Evolutionary conservation across 345 rosid genomes (phyloP).

Genomic region (Gossypium herbaceum): DNA sequence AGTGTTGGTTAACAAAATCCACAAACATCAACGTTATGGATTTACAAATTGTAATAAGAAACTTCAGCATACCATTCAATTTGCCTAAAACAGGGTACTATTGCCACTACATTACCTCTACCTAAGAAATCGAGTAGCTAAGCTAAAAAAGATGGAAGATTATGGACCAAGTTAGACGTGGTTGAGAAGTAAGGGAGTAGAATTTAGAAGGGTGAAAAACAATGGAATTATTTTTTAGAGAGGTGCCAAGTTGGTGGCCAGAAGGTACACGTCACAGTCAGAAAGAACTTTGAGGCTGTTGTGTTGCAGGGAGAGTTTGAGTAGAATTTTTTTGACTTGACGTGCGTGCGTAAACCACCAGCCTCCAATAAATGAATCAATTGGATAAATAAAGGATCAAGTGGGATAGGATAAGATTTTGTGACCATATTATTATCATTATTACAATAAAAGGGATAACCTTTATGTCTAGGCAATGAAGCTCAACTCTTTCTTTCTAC

Average conservation of each 20-base stretch:
- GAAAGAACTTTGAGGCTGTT: slow-evolving; percentile 22
- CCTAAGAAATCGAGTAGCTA: not conserved
- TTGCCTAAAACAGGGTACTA: not conserved
- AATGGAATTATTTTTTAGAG: not conserved
- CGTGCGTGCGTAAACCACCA: slow-evolving; percentile 35
- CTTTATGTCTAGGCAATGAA: too few relatives aligned
- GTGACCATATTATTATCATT: too few relatives aligned
- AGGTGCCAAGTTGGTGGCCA: too few relatives aligned
- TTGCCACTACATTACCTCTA: not conserved
- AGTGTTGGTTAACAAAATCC: not conserved
- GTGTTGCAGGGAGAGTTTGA: slow-evolving; percentile 10
- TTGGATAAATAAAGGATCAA: not conserved
- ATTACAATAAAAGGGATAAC: too few relatives aligned
- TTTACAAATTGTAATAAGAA: not conserved
- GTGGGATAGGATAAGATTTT: too few relatives aligned
- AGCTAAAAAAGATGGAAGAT: not conserved
- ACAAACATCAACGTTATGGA: not conserved
- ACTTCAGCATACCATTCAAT: not conserved
- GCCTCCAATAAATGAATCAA: slow-evolving; percentile 25
- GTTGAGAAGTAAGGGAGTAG: not conserved
- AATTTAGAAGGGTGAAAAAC: not conserved
- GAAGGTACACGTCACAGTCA: slow-evolving; percentile 30
- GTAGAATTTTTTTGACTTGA: slow-evolving; percentile 41
- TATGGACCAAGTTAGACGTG: not conserved
- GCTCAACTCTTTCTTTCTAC: too few relatives aligned